phyloP scores from a whole-genome alignment of 208 protist genomes.

The Trypanosomatidae sp. region DNA sequence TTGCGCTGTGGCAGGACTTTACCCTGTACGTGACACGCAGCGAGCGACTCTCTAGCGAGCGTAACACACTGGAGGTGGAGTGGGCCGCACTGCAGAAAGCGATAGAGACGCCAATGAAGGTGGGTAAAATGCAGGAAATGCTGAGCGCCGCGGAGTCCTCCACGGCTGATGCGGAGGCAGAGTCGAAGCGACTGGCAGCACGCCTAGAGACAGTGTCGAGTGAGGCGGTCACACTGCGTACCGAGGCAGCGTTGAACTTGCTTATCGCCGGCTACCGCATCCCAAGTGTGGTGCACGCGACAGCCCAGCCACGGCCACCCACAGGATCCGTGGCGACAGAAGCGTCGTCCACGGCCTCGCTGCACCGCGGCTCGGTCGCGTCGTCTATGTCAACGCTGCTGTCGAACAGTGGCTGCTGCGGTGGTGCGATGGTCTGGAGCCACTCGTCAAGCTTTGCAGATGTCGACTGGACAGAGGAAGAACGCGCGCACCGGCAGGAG shows the following conservation, averaged over 20 bases:
- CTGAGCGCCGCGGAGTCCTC: slow-evolving; percentile 29
- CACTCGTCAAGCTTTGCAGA: not conserved
- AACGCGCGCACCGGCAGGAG: not conserved
- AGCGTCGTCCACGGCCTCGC: not conserved
- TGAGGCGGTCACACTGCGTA: slow-evolving; percentile 28
- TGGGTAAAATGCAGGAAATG: slow-evolving; percentile 32
- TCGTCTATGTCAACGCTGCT: not conserved
- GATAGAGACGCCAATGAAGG: slow-evolving; percentile 28
- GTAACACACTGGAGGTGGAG: slow-evolving; percentile 52
- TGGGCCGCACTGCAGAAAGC: slow-evolving; percentile 49
- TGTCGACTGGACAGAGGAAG: slow-evolving; percentile 10
- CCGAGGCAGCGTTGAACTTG: slow-evolving; percentile 24
- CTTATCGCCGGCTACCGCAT: slow-evolving; percentile 33
- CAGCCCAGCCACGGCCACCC: not conserved
- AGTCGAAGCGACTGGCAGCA: slow-evolving; percentile 15
- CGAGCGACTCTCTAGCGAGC: slow-evolving; percentile 46
- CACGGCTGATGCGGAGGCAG: slow-evolving; percentile 9
- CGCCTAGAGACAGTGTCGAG: slow-evolving; percentile 12
- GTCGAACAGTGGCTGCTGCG: not conserved
- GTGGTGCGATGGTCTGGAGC: not conserved
- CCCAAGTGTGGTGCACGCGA: not conserved
- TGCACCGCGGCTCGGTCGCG: slow-evolving; percentile 7
- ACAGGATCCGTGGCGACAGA: not conserved
- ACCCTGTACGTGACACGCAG: slow-evolving; percentile 36
- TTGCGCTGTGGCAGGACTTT: slow-evolving; percentile 50